phyloP scores from a whole-genome alignment of 2,329 filamentous ascomycete genomes.

The Aspergillus glaucus region DNA sequence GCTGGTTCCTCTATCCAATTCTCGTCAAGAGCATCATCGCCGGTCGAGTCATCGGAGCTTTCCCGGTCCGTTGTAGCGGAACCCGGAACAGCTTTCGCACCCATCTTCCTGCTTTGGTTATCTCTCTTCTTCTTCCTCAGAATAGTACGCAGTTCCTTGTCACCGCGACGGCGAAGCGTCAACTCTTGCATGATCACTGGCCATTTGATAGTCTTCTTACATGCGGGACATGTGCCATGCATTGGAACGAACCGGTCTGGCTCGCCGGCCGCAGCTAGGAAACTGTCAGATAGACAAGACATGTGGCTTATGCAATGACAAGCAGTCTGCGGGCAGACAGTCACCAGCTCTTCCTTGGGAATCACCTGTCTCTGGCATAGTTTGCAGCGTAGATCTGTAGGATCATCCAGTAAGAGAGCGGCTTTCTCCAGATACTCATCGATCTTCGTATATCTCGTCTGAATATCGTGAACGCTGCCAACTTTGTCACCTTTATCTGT shows the following conservation, averaged over 20 bases:
- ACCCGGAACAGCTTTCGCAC: neutral
- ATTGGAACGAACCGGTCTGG: conserved; percentile 55
- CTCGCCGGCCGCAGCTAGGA: conserved; percentile 40
- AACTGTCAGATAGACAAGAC: conserved; percentile 48
- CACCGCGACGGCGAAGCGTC: conserved; percentile 64
- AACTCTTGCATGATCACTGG: conserved; percentile 74
- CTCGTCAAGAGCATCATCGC: conserved; percentile 25
- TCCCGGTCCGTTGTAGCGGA: conserved; percentile 5
- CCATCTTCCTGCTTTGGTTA: conserved; percentile 19
- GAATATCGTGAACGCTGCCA: conserved; percentile 41
- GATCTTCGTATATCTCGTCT: conserved; percentile 48
- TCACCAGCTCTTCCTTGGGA: conserved; percentile 34
- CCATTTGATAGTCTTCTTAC: conserved; percentile 61
- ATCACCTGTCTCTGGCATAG: conserved; percentile 43
- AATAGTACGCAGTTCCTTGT: conserved; percentile 59
- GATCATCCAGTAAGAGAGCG: conserved; percentile 34
- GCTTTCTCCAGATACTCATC: conserved; percentile 50
- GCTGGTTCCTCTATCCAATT: conserved; percentile 28
- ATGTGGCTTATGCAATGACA: conserved; percentile 51
- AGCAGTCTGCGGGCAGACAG: conserved; percentile 46
- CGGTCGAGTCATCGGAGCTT: conserved; percentile 9
- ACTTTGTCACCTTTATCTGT: conserved; percentile 17
- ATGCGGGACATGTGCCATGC: conserved; percentile 64
- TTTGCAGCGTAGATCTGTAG: conserved; percentile 37
- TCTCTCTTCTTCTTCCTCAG: conserved; percentile 53